Conservation (phyloP, 2,329 filamentous ascomycete genomes). For the Verruconis gallopava region DNA sequence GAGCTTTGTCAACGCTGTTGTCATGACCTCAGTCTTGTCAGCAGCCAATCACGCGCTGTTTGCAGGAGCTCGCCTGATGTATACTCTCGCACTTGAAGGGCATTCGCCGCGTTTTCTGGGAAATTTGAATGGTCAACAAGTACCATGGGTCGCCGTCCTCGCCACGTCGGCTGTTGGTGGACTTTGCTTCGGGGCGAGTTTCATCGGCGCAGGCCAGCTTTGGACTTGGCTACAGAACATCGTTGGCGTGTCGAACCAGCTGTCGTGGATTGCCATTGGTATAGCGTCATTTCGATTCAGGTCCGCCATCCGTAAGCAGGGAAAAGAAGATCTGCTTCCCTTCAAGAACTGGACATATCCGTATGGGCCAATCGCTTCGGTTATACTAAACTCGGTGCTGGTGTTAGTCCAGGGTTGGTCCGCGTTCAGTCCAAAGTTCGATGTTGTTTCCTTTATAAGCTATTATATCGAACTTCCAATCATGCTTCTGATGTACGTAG, state of each 20-base stretch:
- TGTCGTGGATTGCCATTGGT: slow-evolving; percentile 24
- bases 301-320: slow-evolving; percentile 23
- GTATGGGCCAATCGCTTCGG: slow-evolving; percentile 24
- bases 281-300: slow-evolving; percentile 27
- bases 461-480: slow-evolving; percentile 34
- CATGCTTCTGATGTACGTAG: slow-evolving; percentile 36
- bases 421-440: slow-evolving; percentile 40
- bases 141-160: slow-evolving; percentile 27
- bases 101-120: slow-evolving; percentile 41
- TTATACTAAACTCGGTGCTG: slow-evolving; percentile 31
- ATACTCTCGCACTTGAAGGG: slow-evolving; percentile 34
- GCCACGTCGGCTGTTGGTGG: slow-evolving; percentile 44
- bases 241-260: slow-evolving; percentile 26
- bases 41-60: slow-evolving; percentile 55
- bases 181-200: slow-evolving; percentile 59
- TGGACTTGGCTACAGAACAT: slow-evolving; percentile 34
- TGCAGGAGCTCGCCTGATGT: slow-evolving; percentile 39
- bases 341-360: slow-evolving; percentile 24
- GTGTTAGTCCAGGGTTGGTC: slow-evolving; percentile 42
- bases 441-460: slow-evolving; percentile 30
- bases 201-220: slow-evolving; percentile 47
- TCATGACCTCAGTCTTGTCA: slow-evolving; percentile 56
- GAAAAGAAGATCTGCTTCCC: slow-evolving; percentile 25
- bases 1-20: slow-evolving; percentile 63
- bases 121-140: slow-evolving; percentile 33